These are phyloP conservation scores for Xylaria sp. DNA, from an alignment of 2,329 filamentous ascomycete species.

Conservation along the genomic window DNA sequence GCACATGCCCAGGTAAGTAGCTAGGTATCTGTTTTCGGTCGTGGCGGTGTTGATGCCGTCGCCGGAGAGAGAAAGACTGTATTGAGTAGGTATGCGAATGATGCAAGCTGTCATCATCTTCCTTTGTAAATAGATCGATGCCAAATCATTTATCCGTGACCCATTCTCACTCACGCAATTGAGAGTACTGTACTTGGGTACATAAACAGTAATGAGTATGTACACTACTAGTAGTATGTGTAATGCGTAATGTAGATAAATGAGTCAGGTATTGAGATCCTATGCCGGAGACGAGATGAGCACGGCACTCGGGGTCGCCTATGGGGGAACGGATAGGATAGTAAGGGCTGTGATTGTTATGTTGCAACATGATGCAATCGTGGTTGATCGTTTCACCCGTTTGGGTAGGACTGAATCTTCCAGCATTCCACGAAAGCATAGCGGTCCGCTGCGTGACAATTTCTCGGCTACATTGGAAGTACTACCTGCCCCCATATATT, in stretches of 20 bases:
- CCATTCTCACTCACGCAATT: conserved; percentile 11
- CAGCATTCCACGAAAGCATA: conserved; percentile 23
- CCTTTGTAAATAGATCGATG: neutral
- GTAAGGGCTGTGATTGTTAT: conserved; percentile 17
- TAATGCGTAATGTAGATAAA: too few species aligned
- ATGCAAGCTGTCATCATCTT: conserved; percentile 40
- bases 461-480: conserved; percentile 23
- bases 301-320: neutral
- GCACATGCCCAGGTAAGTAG: neutral
- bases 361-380: conserved; percentile 40
- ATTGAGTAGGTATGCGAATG: neutral
- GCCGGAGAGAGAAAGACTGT: neutral
- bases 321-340: conserved; percentile 12
- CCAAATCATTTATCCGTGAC: conserved; percentile 16
- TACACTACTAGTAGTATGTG: too few species aligned
- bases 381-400: conserved; percentile 36
- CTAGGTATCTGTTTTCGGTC: neutral
- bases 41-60: neutral
- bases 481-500: conserved; percentile 19
- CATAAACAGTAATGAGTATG: too few species aligned
- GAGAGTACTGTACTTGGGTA: neutral
- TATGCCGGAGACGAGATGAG: neutral
- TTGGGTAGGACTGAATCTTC: conserved; percentile 38
- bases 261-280: conserved; percentile 6
- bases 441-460: conserved; percentile 31